Conservation (phyloP, 129 eudicot species). For the Flaveria linearis region DNA sequence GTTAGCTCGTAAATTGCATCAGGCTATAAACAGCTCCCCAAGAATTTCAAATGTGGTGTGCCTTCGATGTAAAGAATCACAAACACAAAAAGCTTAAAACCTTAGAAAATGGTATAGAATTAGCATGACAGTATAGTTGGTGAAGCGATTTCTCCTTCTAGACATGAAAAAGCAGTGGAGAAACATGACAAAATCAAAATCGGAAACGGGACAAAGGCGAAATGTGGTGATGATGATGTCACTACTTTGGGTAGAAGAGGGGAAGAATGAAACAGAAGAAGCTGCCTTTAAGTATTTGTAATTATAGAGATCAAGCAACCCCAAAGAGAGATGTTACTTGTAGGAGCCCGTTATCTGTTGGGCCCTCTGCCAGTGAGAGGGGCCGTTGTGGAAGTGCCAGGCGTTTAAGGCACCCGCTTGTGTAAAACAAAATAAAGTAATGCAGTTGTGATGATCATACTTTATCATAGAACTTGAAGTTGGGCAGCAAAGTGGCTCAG, state of each 20-base stretch:
- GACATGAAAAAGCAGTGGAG: conserved; percentile 41
- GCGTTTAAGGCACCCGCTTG: conserved; percentile 53
- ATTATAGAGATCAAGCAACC: conserved; percentile 49
- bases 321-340: conserved; percentile 58
- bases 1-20: conserved; percentile 75
- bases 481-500: conserved; percentile 37
- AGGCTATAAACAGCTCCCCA: conserved; percentile 76
- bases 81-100: conserved; percentile 59
- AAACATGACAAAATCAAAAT: conserved; percentile 33
- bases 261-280: conserved; percentile 88
- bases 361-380: conserved; percentile 51
- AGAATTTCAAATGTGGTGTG: conserved; percentile 55
- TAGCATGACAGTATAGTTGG: conserved; percentile 41
- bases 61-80: conserved; percentile 52
- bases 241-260: conserved; percentile 54
- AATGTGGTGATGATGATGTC: conserved; percentile 53
- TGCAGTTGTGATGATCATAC: conserved; percentile 53
- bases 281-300: no score
- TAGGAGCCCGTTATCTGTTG: conserved; percentile 44
- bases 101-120: conserved; percentile 45
- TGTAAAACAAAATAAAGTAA: conserved; percentile 63
- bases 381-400: conserved; percentile 69
- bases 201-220: conserved; percentile 40
- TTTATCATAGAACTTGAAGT: conserved; percentile 34
- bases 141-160: conserved; percentile 25